phyloP scores from a whole-genome alignment of 2,329 filamentous ascomycete genomes.

The Helotiales sp. region DNA sequence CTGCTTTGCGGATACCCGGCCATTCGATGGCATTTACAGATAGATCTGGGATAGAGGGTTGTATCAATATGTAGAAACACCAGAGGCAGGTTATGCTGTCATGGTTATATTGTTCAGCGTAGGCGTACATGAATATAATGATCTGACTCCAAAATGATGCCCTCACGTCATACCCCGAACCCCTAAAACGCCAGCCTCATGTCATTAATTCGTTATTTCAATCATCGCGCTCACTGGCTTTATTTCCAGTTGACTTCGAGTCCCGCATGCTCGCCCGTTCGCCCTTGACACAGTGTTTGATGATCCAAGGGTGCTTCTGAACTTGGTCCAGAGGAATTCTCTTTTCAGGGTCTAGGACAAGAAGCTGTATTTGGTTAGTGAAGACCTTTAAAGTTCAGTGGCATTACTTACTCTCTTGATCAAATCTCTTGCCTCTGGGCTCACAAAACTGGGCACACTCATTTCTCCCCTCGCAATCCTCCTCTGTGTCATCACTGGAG shows the following conservation, averaged over 20 bases:
- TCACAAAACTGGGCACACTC: conserved; percentile 89
- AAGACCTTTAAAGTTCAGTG: not conserved
- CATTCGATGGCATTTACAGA: conserved; percentile 96
- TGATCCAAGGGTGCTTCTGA: conserved; percentile 90
- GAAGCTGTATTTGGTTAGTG: conserved; percentile 59
- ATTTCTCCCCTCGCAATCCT: conserved; percentile 90
- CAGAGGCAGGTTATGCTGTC: conserved; percentile 15
- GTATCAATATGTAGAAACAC: conserved; percentile 34
- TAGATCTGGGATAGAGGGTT: conserved; percentile 45
- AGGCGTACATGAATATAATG: conserved; percentile 42
- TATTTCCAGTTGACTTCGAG: conserved; percentile 43
- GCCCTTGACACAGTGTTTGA: conserved; percentile 79
- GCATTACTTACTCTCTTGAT: conserved; percentile 77
- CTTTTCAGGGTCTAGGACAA: conserved; percentile 93
- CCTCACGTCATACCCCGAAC: conserved; percentile 15
- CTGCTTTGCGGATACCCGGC: conserved; percentile 90
- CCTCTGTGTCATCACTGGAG: conserved; percentile 89
- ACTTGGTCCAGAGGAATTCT: conserved; percentile 88
- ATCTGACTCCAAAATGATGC: conserved; percentile 40
- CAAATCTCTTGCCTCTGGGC: conserved; percentile 85
- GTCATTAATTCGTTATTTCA: conserved; percentile 38
- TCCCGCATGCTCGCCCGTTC: conserved; percentile 44
- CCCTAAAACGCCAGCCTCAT: conserved; percentile 37
- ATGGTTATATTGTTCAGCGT: conserved; percentile 39
- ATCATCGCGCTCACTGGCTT: conserved; percentile 38